phyloP scores from a whole-genome alignment of 192 early-diverging fungal genomes.

The Backusella mclennaniae region DNA sequence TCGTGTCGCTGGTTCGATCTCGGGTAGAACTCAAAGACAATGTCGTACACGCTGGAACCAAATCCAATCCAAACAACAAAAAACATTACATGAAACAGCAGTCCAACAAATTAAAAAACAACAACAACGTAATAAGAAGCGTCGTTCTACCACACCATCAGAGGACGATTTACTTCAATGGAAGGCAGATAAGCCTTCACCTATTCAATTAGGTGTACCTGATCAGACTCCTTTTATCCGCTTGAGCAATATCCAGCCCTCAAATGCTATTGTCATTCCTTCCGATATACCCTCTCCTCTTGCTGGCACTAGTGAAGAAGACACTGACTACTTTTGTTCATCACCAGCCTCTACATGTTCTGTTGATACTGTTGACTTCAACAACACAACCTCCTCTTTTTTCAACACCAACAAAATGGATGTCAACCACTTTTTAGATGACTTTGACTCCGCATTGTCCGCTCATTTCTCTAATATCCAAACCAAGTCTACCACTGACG shows the following conservation, averaged over 20 bases:
- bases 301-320: background rate
- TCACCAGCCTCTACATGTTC: constrained; percentile 18
- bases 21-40: constrained; percentile 52
- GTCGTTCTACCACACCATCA: background rate
- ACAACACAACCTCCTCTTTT: background rate
- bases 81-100: constrained; percentile 13
- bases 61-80: constrained; percentile 36
- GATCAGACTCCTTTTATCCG: constrained; percentile 5
- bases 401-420: background rate
- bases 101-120: background rate
- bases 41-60: constrained; percentile 59
- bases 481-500: background rate
- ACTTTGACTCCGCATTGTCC: background rate
- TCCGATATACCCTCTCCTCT: constrained; percentile 6
- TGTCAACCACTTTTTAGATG: background rate
- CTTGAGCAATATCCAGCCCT: background rate
- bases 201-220: constrained; percentile 11
- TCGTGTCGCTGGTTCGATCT: constrained; percentile 47
- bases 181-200: background rate
- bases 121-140: constrained; percentile 2
- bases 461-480: constrained; percentile 1
- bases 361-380: constrained; percentile 2
- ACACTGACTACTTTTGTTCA: constrained; percentile 15
- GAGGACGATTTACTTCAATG: background rate
- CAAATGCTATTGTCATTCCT: constrained; percentile 10